phyloP scores from a whole-genome alignment of 225 moss, liverwort and hornwort species.

The Pseudoscleropodium purum region DNA sequence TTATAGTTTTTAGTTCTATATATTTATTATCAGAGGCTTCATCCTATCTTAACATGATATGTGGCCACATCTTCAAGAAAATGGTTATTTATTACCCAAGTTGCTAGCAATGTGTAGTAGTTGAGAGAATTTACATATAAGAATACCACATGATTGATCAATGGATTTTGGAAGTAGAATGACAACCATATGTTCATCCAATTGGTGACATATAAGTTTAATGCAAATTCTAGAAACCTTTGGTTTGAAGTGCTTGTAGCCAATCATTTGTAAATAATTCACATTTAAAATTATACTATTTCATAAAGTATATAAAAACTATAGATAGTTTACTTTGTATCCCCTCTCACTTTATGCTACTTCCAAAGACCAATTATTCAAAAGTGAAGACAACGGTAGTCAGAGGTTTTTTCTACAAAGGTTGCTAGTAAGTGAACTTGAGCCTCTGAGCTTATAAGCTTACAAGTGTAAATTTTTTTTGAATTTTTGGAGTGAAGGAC shows the following conservation, averaged over 20 bases:
- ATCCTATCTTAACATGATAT: neutral
- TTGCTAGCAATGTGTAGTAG: neutral
- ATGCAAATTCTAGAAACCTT: neutral
- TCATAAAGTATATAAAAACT: neutral
- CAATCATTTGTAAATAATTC: neutral
- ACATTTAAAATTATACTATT: neutral
- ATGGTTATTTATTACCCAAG: neutral
- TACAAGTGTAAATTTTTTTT: too few species aligned
- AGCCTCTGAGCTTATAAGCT: too few species aligned
- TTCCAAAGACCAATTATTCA: too few species aligned
- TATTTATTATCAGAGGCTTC: neutral
- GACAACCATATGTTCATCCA: accelerated
- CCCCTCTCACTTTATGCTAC: neutral
- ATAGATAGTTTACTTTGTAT: neutral
- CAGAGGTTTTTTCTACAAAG: too few species aligned
- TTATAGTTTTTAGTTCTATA: neutral
- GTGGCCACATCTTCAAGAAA: neutral
- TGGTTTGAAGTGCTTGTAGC: neutral
- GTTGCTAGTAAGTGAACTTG: too few species aligned
- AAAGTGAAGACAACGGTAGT: too few species aligned
- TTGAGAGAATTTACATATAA: neutral
- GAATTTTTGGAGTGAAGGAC: too few species aligned
- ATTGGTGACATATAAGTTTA: neutral
- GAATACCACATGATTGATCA: too few species aligned
- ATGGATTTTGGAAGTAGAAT: too few species aligned